phyloP scores from a whole-genome alignment of 352 stramenopile genomes.

The Pythium grandisporangium region DNA sequence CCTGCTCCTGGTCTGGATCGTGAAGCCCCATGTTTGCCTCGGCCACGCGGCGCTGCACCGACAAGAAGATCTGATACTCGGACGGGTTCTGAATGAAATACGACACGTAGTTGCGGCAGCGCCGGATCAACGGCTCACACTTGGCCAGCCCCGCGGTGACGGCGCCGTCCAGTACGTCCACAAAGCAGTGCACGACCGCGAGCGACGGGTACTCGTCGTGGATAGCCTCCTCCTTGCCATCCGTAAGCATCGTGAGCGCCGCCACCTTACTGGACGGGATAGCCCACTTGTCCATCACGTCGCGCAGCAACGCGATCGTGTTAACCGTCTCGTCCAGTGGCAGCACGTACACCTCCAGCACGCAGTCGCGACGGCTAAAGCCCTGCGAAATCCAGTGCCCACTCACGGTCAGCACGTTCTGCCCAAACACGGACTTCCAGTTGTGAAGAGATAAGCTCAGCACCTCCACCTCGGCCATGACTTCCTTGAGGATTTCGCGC shows the following conservation, averaged over 20 bases:
- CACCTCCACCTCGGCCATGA: constrained; percentile 64
- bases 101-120: constrained; percentile 71
- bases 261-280: constrained; percentile 60
- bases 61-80: constrained; percentile 77
- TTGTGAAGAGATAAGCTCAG: constrained; percentile 73
- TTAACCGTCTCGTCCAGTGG: constrained; percentile 69
- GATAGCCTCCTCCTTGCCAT: constrained; percentile 30
- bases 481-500: constrained; percentile 70
- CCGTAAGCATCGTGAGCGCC: constrained; percentile 56
- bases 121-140: constrained; percentile 44
- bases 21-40: constrained; percentile 23
- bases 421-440: constrained; percentile 69
- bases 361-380: constrained; percentile 65
- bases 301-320: constrained; percentile 62
- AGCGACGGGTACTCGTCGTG: constrained; percentile 60
- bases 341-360: constrained; percentile 70
- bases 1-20: constrained; percentile 8
- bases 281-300: constrained; percentile 83
- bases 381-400: constrained; percentile 72
- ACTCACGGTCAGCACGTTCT: constrained; percentile 73
- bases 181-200: constrained; percentile 60
- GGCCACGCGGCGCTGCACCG: constrained; percentile 50
- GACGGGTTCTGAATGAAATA: constrained; percentile 81
- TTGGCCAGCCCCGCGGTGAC: constrained; percentile 45
- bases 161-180: constrained; percentile 44